These are phyloP conservation scores for Monilinia laxa DNA, from an alignment of 2,329 filamentous ascomycete species.

Conservation along the genomic window DNA sequence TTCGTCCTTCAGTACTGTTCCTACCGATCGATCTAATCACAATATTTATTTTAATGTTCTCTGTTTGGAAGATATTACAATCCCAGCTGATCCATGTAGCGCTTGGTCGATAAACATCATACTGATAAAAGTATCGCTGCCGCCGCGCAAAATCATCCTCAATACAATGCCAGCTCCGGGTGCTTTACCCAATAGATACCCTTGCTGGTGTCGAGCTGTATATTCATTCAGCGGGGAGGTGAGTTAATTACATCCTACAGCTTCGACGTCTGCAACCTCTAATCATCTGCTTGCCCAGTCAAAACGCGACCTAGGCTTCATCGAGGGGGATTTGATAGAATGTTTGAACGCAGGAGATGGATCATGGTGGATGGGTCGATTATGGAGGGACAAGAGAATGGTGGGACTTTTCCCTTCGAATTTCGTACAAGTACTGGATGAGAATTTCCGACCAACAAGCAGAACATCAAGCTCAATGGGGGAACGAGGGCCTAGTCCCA, in stretches of 20 bases:
- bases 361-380: slow-evolving; percentile 94
- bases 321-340: slow-evolving; percentile 97
- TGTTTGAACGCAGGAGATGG: slow-evolving; percentile 97
- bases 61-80: too few relatives aligned
- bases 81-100: not conserved
- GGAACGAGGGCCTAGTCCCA: slow-evolving; percentile 38
- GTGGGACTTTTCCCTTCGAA: slow-evolving; percentile 95
- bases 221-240: slow-evolving; percentile 93
- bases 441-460: slow-evolving; percentile 76
- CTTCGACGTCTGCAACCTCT: not conserved
- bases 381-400: slow-evolving; percentile 85
- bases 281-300: slow-evolving; percentile 50
- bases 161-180: slow-evolving; percentile 52
- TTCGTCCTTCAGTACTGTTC: too few relatives aligned
- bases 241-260: slow-evolving; percentile 12
- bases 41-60: too few relatives aligned
- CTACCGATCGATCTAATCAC: too few relatives aligned
- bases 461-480: slow-evolving; percentile 56
- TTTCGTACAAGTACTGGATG: slow-evolving; percentile 87
- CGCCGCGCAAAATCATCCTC: slow-evolving; percentile 11
- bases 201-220: slow-evolving; percentile 86
- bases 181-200: slow-evolving; percentile 73
- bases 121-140: slow-evolving; percentile 13
- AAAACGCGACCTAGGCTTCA: slow-evolving; percentile 91
- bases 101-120: slow-evolving; percentile 2